A percentile compares a stretch with the other conserved stretches of the same genome.
Conservation (phyloP, 2,329 filamentous ascomycete species). For the Monilinia polystroma region DNA sequence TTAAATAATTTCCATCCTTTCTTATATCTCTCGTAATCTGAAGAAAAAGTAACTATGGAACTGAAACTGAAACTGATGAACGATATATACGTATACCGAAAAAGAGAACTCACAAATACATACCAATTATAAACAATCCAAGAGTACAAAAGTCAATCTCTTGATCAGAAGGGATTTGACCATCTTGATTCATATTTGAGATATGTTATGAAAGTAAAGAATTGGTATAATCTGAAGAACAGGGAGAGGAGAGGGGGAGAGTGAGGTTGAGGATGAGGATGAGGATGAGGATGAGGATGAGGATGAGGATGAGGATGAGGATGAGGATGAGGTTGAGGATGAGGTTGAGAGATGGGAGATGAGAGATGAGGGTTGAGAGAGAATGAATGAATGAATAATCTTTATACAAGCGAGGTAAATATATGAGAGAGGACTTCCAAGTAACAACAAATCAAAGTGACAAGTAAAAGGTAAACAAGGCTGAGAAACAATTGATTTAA, state of each 20-base stretch:
- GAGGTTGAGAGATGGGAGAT: not conserved
- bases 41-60: too few species aligned
- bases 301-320: not conserved
- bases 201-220: not conserved
- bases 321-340: not conserved
- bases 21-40: too few species aligned
- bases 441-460: too few species aligned
- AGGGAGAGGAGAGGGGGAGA: too few species aligned
- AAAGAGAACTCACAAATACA: conserved; percentile 32
- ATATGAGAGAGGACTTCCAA: too few species aligned
- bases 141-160: conserved; percentile 66
- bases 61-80: not conserved
- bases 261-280: too few species aligned
- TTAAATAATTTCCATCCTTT: not conserved
- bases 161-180: conserved; percentile 39
- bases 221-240: too few species aligned
- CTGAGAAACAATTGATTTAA: not conserved
- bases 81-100: not conserved
- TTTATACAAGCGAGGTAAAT: too few species aligned
- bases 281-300: not conserved
- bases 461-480: not conserved
- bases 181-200: conserved; percentile 26
- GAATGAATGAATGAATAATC: too few species aligned
- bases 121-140: conserved; percentile 74
- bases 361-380: too few species aligned